A percentile compares a stretch with the other conserved stretches of the same genome.
Conservation (phyloP, 2,329 filamentous ascomycete species). For the Colletotrichum incanum region DNA sequence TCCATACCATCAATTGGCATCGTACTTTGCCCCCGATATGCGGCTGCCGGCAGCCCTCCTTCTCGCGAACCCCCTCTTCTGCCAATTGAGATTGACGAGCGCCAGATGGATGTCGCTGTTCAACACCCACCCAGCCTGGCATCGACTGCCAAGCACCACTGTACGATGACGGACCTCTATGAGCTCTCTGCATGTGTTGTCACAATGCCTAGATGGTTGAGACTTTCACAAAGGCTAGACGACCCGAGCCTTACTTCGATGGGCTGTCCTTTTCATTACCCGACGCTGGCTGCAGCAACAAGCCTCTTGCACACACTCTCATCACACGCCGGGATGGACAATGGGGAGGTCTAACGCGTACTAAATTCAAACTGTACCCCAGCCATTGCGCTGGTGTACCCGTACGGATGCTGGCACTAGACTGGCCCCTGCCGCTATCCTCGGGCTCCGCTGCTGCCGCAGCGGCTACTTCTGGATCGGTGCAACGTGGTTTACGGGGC, state of each 20-base stretch:
- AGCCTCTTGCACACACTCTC: no score
- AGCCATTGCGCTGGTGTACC: constrained; percentile 1
- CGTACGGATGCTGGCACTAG: neutral
- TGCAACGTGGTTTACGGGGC: constrained; percentile 5
- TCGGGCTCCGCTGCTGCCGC: neutral
- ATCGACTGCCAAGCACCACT: neutral
- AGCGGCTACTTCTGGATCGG: constrained; percentile 13
- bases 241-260: neutral
- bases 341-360: neutral
- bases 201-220: neutral
- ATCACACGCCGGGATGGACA: constrained; percentile 11
- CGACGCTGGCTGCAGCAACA: neutral
- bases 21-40: neutral
- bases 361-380: constrained; percentile 6
- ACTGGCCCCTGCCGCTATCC: neutral
- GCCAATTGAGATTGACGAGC: constrained; percentile 8
- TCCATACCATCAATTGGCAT: neutral
- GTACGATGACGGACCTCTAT: neutral
- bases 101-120: neutral
- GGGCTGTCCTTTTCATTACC: neutral
- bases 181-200: neutral
- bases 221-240: neutral
- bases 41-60: constrained; percentile 20
- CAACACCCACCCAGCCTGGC: neutral
- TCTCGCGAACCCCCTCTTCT: constrained; percentile 11